Evolutionary conservation across 202 grass and related monocot species (phyloP).

Genomic region (Brachypodium distachyon): DNA sequence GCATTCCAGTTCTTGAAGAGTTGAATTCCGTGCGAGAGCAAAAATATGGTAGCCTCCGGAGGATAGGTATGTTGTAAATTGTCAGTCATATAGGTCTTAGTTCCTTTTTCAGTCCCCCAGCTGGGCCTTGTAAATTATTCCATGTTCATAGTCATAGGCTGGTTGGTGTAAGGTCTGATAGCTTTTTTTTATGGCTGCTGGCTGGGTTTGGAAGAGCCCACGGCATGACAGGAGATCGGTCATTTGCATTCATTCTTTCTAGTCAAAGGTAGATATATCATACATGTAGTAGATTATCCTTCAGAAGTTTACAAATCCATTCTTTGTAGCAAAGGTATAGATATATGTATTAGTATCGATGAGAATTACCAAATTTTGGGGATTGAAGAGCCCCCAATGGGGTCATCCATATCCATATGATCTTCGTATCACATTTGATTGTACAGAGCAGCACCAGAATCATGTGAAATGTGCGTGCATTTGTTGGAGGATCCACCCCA

Average conservation of each 20-base stretch:
- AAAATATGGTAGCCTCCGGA: background rate
- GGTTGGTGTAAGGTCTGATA: constrained; percentile 8
- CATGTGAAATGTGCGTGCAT: background rate
- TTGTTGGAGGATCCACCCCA: too few species aligned
- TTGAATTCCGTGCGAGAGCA: constrained; percentile 15
- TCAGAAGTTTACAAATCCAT: background rate
- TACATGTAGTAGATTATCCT: background rate
- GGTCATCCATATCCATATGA: background rate
- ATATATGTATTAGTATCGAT: background rate
- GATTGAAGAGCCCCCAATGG: background rate
- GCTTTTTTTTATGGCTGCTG: constrained; percentile 10
- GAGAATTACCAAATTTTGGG: constrained; percentile 5
- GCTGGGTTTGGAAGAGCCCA: background rate
- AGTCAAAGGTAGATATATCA: background rate
- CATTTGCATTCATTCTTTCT: background rate
- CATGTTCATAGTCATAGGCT: background rate
- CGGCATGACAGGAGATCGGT: background rate
- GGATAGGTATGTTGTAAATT: constrained; percentile 29
- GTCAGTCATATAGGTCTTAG: constrained; percentile 4
- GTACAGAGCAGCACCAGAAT: background rate
- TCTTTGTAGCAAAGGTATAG: constrained; percentile 4
- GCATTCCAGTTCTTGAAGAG: constrained; percentile 73
- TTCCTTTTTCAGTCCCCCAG: background rate
- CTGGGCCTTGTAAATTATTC: constrained; percentile 27
- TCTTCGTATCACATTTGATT: background rate